Conservation (phyloP, 73 alveolate genomes). For the Paramecium pentaurelia region DNA sequence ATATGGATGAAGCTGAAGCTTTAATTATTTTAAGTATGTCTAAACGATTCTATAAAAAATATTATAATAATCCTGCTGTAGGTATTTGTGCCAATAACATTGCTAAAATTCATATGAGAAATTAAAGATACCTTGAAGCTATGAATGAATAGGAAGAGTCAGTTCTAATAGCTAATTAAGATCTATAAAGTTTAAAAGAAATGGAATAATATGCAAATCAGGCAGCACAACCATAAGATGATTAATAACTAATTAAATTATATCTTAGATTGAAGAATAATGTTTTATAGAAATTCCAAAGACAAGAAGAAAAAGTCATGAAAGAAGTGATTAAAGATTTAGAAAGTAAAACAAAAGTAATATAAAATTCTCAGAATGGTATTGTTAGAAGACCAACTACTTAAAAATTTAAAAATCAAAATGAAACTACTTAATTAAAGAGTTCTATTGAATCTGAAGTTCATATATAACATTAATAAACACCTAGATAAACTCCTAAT, state of each 20-base stretch:
- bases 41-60: conserved; percentile 5
- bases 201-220: conserved; percentile 7
- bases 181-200: not conserved
- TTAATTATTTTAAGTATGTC: conserved; percentile 26
- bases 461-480: not conserved
- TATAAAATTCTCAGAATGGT: not conserved
- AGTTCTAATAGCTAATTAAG: conserved; percentile 14
- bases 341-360: not conserved
- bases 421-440: not conserved
- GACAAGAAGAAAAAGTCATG: not conserved
- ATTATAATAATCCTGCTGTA: not conserved
- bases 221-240: not conserved
- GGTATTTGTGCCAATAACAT: conserved; percentile 46
- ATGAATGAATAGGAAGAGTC: conserved; percentile 46
- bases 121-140: conserved; percentile 22
- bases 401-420: not conserved
- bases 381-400: not conserved
- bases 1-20: conserved; percentile 42
- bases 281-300: not conserved
- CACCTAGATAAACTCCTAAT: not conserved
- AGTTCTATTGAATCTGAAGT: not conserved
- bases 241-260: not conserved
- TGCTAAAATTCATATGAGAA: conserved; percentile 49
- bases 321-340: not conserved
- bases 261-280: conserved; percentile 5